A percentile compares a stretch with the other conserved stretches of the same genome.
These are phyloP conservation scores for Aaosphaeria pasadenensis DNA, from an alignment of 2,329 filamentous ascomycete species.

Conservation along the genomic window DNA sequence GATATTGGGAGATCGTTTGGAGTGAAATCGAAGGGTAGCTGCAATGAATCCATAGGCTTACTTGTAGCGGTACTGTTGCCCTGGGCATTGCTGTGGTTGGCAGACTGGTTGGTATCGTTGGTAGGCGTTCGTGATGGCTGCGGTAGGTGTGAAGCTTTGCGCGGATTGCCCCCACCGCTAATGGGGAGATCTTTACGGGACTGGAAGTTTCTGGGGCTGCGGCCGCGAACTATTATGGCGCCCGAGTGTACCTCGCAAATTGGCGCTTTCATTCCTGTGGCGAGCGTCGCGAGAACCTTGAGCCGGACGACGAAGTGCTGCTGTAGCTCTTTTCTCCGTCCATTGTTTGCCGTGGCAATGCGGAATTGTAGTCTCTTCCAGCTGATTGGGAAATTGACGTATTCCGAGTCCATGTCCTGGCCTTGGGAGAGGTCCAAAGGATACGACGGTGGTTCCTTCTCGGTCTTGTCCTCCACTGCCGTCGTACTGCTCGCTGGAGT, in stretches of 20 bases:
- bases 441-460: conserved; percentile 83
- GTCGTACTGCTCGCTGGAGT: conserved; percentile 78
- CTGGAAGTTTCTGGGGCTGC: conserved; percentile 93
- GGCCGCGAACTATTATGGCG: conserved; percentile 88
- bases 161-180: conserved; percentile 72
- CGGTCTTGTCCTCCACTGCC: conserved; percentile 63
- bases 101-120: conserved; percentile 29
- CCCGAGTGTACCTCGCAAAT: conserved; percentile 83
- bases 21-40: conserved; percentile 42
- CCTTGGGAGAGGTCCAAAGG: conserved; percentile 66
- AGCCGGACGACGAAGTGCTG: conserved; percentile 92
- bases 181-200: conserved; percentile 89
- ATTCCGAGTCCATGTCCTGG: conserved; percentile 74
- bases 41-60: conserved; percentile 35
- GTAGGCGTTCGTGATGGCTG: conserved; percentile 37
- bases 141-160: conserved; percentile 52
- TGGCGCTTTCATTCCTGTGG: conserved; percentile 77
- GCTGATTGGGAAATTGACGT: conserved; percentile 85
- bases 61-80: conserved; percentile 18
- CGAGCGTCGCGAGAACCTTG: conserved; percentile 78
- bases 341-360: conserved; percentile 95
- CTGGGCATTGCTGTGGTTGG: conserved; percentile 24
- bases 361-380: conserved; percentile 94
- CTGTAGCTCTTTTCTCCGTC: conserved; percentile 87
- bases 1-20: conserved; percentile 39